Percentiles rank a stretch among this genome's conserved stretches.
Evolutionary conservation across 139 green algal species (phyloP).

Genomic region (Prasinococcaceae sp.): DNA sequence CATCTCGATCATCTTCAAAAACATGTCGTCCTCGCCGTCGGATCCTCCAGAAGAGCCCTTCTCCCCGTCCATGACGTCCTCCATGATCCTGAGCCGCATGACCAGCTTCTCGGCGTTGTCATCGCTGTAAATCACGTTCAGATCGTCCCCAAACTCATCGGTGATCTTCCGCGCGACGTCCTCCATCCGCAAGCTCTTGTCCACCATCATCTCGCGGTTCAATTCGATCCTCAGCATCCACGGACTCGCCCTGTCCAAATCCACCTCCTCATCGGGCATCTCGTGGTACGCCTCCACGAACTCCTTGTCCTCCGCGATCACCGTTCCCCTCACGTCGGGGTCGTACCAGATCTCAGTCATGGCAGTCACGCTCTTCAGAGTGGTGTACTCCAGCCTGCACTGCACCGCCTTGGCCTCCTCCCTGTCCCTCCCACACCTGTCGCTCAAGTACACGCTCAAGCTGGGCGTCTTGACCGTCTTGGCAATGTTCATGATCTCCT

Average conservation of each 20-base stretch:
- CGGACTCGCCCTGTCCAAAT: slow-evolving; percentile 53
- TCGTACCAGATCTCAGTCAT: slow-evolving; percentile 74
- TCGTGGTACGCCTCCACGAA: slow-evolving; percentile 77
- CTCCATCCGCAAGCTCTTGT: slow-evolving; percentile 79
- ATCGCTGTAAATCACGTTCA: slow-evolving; percentile 86
- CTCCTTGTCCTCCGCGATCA: slow-evolving; percentile 78
- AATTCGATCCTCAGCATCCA: slow-evolving; percentile 95
- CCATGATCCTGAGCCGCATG: slow-evolving; percentile 63
- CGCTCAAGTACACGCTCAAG: slow-evolving; percentile 67
- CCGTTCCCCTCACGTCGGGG: slow-evolving; percentile 53
- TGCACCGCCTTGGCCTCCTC: slow-evolving; percentile 80
- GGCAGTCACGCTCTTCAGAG: slow-evolving; percentile 55
- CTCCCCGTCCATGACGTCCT: slow-evolving; percentile 9
- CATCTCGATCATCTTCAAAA: slow-evolving; percentile 60
- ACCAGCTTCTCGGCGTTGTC: slow-evolving; percentile 91
- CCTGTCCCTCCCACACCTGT: slow-evolving; percentile 33
- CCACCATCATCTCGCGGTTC: slow-evolving; percentile 77
- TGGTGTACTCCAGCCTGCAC: slow-evolving; percentile 91
- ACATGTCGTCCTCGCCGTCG: slow-evolving; percentile 39
- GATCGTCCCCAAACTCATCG: slow-evolving; percentile 70
- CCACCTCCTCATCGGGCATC: slow-evolving; percentile 65
- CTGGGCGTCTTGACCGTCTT: slow-evolving; percentile 98
- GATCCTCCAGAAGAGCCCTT: slow-evolving; percentile 1
- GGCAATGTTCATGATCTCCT: slow-evolving; percentile 98
- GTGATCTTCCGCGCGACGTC: slow-evolving; percentile 64